Conservation (phyloP, 2,329 filamentous ascomycete genomes). For the Acrocalymma vagum region DNA sequence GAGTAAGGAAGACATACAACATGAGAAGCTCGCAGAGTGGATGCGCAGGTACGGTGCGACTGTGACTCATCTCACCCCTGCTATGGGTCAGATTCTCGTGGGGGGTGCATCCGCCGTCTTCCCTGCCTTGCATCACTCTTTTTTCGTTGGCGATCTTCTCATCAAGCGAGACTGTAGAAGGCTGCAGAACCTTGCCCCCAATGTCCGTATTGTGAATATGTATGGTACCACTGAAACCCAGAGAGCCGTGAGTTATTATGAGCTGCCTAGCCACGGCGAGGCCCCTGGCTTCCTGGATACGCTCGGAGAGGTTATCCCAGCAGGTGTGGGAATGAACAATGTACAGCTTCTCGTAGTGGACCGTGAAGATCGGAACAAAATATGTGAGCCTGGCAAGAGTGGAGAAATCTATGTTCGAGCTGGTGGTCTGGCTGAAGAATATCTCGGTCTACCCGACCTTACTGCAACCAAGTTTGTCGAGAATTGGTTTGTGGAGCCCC, state of each 20-base stretch:
- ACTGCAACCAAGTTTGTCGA: constrained; percentile 78
- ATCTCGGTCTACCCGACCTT: constrained; percentile 69
- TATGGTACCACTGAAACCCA: constrained; percentile 90
- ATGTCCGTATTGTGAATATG: constrained; percentile 82
- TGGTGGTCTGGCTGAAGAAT: constrained; percentile 84
- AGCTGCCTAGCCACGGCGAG: constrained; percentile 72
- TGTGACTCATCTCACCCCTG: constrained; percentile 89
- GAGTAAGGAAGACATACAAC: constrained; percentile 81
- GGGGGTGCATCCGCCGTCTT: constrained; percentile 82
- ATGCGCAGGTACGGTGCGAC: constrained; percentile 78
- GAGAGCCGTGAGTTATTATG: constrained; percentile 82
- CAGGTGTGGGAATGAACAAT: constrained; percentile 84
- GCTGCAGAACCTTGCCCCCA: constrained; percentile 78
- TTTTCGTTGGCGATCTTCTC: constrained; percentile 92
- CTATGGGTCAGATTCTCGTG: constrained; percentile 95
- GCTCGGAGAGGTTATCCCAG: constrained; percentile 80
- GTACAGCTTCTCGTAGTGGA: constrained; percentile 89
- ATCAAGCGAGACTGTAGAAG: constrained; percentile 83
- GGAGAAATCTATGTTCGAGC: constrained; percentile 87
- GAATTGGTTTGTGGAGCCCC: constrained; percentile 86
- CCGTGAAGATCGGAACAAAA: constrained; percentile 68
- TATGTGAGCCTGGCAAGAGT: constrained; percentile 82
- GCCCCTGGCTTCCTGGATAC: constrained; percentile 71
- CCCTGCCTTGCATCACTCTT: constrained; percentile 76
- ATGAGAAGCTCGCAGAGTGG: constrained; percentile 90